Conservation (phyloP, 2,329 filamentous ascomycete genomes). For the Fusarium beomiforme region DNA sequence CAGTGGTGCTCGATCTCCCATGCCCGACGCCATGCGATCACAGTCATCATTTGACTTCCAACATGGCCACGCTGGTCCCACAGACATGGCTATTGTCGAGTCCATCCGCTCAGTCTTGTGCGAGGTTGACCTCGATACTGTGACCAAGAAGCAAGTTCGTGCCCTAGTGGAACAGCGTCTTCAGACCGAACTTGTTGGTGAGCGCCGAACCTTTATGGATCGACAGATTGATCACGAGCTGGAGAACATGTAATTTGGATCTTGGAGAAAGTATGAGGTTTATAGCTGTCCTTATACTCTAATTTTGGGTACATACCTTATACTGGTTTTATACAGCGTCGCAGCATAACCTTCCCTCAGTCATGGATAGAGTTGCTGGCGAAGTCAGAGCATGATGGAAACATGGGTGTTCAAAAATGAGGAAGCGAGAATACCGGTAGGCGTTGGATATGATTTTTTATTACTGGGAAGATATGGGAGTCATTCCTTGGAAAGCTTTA, state of each 20-base stretch:
- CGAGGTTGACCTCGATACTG: conserved; percentile 94
- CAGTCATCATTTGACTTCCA: conserved; percentile 70
- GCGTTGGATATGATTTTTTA: conserved; percentile 31
- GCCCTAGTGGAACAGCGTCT: conserved; percentile 92
- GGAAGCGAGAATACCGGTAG: conserved; percentile 31
- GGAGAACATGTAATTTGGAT: conserved; percentile 79
- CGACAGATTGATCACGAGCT: conserved; percentile 92
- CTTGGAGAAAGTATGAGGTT: conserved; percentile 1
- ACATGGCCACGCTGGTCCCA: conserved; percentile 70
- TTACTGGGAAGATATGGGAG: conserved; percentile 37
- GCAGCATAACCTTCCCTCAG: not conserved
- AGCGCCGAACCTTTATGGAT: conserved; percentile 90
- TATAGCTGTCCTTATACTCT: conserved; percentile 21
- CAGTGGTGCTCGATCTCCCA: conserved; percentile 58
- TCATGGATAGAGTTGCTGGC: conserved; percentile 17
- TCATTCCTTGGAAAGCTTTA: conserved; percentile 39
- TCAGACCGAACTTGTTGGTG: conserved; percentile 87
- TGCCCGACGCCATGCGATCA: conserved; percentile 60
- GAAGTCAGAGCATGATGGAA: conserved; percentile 16
- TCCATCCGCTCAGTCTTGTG: conserved; percentile 83
- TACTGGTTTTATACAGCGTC: conserved; percentile 29
- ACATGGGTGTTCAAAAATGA: conserved; percentile 36
- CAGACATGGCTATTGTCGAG: conserved; percentile 82
- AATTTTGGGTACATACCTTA: conserved; percentile 39
- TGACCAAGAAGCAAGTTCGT: conserved; percentile 97